Conservation (phyloP, 2,329 filamentous ascomycete species). For the Pseudogymnoascus verrucosus region DNA sequence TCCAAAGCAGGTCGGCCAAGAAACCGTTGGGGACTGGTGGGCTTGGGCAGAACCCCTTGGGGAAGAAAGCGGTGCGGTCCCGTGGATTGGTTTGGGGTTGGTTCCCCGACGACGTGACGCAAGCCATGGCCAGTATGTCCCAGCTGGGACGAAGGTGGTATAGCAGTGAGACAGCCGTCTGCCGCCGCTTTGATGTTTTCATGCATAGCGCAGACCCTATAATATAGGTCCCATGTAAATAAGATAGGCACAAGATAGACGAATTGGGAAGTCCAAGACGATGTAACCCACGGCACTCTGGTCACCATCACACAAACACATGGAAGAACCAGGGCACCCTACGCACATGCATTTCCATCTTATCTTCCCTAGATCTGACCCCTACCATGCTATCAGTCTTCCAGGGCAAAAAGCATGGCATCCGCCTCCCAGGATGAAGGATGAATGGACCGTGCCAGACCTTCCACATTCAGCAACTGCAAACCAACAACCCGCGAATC, state of each 20-base stretch:
- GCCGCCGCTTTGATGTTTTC: not conserved
- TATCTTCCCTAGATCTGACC: not conserved
- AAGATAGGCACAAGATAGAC: not conserved
- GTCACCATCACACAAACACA: not conserved
- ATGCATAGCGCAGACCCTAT: not conserved
- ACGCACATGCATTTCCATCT: not conserved
- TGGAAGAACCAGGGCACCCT: not conserved
- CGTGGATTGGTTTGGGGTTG: not conserved
- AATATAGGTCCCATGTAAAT: not conserved
- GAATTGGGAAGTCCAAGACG: not conserved
- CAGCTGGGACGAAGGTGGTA: not conserved
- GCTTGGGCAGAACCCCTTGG: not conserved
- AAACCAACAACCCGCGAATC: not conserved
- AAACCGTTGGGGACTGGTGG: not conserved
- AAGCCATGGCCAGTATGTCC: not conserved
- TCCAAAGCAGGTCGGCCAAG: not conserved
- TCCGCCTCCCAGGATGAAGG: not conserved
- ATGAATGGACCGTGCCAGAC: not conserved
- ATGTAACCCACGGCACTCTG: not conserved
- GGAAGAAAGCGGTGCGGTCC: not conserved
- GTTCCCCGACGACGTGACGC: not conserved
- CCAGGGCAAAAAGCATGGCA: not conserved
- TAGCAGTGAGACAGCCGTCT: not conserved
- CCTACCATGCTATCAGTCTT: not conserved
- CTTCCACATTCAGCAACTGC: not conserved